phyloP scores from a whole-genome alignment of 1,284 basidiomycete genomes.

The Puccinia horiana region DNA sequence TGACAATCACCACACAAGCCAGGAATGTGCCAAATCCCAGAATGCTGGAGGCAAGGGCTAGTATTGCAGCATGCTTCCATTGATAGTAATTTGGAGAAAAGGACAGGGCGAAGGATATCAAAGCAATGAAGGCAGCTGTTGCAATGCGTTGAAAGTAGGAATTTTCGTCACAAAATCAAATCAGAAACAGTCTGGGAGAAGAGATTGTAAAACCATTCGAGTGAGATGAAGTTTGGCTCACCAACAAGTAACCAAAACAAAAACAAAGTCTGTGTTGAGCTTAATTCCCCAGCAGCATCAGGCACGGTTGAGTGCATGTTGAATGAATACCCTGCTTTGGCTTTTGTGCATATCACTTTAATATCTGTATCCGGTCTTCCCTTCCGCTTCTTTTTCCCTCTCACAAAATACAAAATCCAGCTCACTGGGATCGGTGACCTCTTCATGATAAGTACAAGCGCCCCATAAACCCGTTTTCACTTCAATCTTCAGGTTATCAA shows the following conservation, averaged over 20 bases:
- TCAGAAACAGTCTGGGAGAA: neutral
- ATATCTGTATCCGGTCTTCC: neutral
- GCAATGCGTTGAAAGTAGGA: neutral
- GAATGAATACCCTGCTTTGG: conserved; percentile 47
- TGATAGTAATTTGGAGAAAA: conserved; percentile 40
- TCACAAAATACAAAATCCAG: conserved; percentile 9
- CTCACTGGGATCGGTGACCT: neutral
- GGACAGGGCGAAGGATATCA: conserved; percentile 25
- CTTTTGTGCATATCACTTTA: conserved; percentile 18
- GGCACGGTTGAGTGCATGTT: conserved; percentile 28
- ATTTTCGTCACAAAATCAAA: neutral
- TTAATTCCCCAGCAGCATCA: conserved; percentile 34
- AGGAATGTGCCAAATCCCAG: conserved; percentile 40
- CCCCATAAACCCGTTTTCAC: conserved; percentile 39
- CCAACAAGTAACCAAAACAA: conserved; percentile 37
- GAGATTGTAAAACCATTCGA: neutral
- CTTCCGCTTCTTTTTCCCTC: conserved; percentile 2
- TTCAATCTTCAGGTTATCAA: conserved; percentile 32
- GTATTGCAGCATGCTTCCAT: conserved; percentile 43
- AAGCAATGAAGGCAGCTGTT: conserved; percentile 30
- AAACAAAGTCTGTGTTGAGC: conserved; percentile 36
- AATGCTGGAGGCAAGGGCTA: conserved; percentile 20
- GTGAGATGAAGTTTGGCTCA: neutral
- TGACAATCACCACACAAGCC: conserved; percentile 34
- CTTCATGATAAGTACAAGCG: conserved; percentile 33